Evolutionary conservation across 2,329 filamentous ascomycete species (phyloP).

Genomic region (Clonostachys solani): DNA sequence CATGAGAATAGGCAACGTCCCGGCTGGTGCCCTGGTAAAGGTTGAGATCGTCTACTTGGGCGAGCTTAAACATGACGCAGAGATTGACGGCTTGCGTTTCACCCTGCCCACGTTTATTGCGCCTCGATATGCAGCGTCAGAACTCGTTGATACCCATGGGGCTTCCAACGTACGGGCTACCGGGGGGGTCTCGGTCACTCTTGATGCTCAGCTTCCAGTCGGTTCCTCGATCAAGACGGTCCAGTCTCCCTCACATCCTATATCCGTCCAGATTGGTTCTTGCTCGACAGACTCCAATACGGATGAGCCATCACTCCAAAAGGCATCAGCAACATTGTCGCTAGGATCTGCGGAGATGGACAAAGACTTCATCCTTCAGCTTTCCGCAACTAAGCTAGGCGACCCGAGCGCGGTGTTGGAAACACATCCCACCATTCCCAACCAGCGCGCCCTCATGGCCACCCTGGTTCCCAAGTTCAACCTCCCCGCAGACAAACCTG

Average conservation of each 20-base stretch:
- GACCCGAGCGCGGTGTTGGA: slow-evolving; percentile 64
- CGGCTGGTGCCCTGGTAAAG: slow-evolving; percentile 47
- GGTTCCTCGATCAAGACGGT: slow-evolving; percentile 55
- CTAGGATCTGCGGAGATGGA: slow-evolving; percentile 48
- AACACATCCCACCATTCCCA: slow-evolving; percentile 54
- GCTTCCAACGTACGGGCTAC: not conserved
- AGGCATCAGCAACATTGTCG: slow-evolving; percentile 58
- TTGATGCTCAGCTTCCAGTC: slow-evolving; percentile 41
- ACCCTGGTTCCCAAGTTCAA: slow-evolving; percentile 67
- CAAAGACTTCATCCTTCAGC: slow-evolving; percentile 63
- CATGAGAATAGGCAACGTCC: slow-evolving; percentile 64
- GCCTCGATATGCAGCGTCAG: slow-evolving; percentile 53
- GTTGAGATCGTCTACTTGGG: slow-evolving; percentile 64
- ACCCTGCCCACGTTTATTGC: slow-evolving; percentile 65
- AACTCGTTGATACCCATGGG: slow-evolving; percentile 1
- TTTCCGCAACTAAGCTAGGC: slow-evolving; percentile 55
- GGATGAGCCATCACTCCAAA: slow-evolving; percentile 46
- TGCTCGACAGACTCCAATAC: slow-evolving; percentile 29
- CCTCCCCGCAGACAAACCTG: slow-evolving; percentile 47
- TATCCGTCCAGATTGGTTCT: slow-evolving; percentile 60
- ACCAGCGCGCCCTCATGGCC: slow-evolving; percentile 64
- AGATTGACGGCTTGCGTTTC: slow-evolving; percentile 63
- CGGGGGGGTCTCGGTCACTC: slow-evolving; percentile 17
- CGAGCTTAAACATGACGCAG: slow-evolving; percentile 68
- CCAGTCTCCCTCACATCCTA: slow-evolving; percentile 64